Evolutionary conservation across 1,139 yeast genomes (phyloP), one percentile per base, ranked within the genome.

Genomic region (Schwanniomyces etchellsii): DNA sequence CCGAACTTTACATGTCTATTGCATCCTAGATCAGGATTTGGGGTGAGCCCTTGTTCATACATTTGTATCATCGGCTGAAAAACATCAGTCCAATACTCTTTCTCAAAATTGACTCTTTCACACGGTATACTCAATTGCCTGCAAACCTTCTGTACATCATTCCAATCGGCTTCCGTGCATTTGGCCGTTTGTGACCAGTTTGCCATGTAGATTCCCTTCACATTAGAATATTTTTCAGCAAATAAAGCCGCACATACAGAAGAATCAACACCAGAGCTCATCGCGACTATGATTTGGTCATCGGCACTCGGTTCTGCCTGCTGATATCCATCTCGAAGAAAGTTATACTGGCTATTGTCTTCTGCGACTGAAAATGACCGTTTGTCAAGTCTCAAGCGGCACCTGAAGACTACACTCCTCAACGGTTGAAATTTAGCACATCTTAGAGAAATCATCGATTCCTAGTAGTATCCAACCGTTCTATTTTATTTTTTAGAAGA

Each of bases 261-360:
- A 0, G 97, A 88, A 53, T 91, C 98, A 0, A 91, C 97, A 0
- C 99, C 99, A 0, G 95, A 83, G 1, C 96, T 86, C 96, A 91
- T 86, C 14, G 97, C 96, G 2, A 91, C 74, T 21, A 83, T 63
- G 14, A 91, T 71, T 31, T 67, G 74, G 46, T 84, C 95, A 22
- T 69, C 52, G 4, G 43, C 43, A 1, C 39, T 36, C 0, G 93
- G 91, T 17, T 47, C 44, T 4, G 55, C 57, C 40, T 74, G 82
- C 2, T 34, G 28, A 31, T 55, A 50, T 12, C 26, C 31, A 5
- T 30, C 24, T 3, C 32, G 16, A 14, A 28, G 10, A 5, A 9
- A 9, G 21, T n/a, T n/a, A n/a, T 9, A 18, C 9, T n/a, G n/a
- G 21, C 21, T 9, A 9, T 18, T 18, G 21, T n/a, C n/a, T n/a